Conservation (phyloP, 1,284 basidiomycete genomes). For the Baeospora myosura region DNA sequence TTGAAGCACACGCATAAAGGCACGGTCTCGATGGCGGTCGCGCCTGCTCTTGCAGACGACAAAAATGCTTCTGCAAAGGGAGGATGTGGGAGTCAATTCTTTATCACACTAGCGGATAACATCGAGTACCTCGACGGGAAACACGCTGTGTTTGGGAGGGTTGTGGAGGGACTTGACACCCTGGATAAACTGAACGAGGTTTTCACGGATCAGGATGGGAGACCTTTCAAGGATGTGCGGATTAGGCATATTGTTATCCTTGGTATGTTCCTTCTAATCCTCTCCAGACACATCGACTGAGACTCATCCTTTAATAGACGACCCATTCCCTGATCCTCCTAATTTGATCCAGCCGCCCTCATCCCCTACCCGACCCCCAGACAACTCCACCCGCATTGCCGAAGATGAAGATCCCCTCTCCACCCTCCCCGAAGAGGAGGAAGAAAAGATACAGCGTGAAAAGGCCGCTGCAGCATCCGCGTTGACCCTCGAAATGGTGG, state of each 20-base stretch:
- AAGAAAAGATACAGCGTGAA: constrained; percentile 71
- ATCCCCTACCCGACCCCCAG: constrained; percentile 75
- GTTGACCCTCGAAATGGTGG: constrained; percentile 97
- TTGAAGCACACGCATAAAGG: constrained; percentile 85
- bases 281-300: constrained; percentile 1
- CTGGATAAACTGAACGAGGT: constrained; percentile 91
- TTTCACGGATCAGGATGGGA: constrained; percentile 80
- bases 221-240: constrained; percentile 89
- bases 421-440: constrained; percentile 74
- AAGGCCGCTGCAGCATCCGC: constrained; percentile 90
- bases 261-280: constrained; percentile 41
- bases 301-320: constrained; percentile 48
- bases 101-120: constrained; percentile 85
- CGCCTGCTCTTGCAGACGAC: constrained; percentile 57
- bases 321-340: constrained; percentile 87
- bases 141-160: constrained; percentile 91
- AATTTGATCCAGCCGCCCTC: constrained; percentile 67
- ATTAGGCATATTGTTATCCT: constrained; percentile 91
- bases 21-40: constrained; percentile 93
- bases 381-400: constrained; percentile 80
- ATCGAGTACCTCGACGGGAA: constrained; percentile 95
- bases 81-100: constrained; percentile 93
- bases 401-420: constrained; percentile 85
- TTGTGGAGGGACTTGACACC: constrained; percentile 91
- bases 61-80: constrained; percentile 43